Conservation (phyloP, 1,284 basidiomycete genomes). For the Laetiporus sulphureus region DNA sequence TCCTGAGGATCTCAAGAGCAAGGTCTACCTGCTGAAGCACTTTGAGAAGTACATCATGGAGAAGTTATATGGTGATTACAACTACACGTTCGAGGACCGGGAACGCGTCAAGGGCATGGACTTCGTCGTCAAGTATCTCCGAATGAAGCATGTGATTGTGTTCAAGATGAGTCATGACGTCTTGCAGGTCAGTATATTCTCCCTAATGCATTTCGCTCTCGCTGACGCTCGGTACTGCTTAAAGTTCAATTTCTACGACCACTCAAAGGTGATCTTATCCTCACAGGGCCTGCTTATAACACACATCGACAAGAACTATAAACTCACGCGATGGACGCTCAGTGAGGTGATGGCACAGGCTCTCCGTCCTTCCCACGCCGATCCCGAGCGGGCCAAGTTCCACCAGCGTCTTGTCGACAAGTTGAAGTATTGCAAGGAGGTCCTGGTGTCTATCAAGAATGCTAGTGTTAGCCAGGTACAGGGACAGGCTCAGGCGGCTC, state of each 20-base stretch:
- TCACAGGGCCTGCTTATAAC: conserved; percentile 74
- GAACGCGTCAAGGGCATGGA: conserved; percentile 77
- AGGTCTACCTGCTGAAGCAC: conserved; percentile 87
- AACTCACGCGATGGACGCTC: conserved; percentile 71
- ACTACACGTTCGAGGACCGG: conserved; percentile 73
- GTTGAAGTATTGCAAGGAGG: conserved; percentile 78
- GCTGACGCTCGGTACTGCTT: conserved; percentile 2
- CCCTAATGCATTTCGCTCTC: not conserved
- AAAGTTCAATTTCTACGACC: conserved; percentile 98
- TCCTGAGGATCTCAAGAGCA: conserved; percentile 76
- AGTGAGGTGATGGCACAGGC: conserved; percentile 64
- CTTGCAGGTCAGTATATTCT: conserved; percentile 59
- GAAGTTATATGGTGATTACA: conserved; percentile 73
- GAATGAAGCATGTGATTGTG: conserved; percentile 95
- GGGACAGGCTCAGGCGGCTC: conserved; percentile 1
- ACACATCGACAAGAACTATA: conserved; percentile 87
- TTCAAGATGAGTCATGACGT: conserved; percentile 95
- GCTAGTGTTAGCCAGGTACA: conserved; percentile 24
- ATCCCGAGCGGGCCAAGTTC: conserved; percentile 52
- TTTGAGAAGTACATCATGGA: conserved; percentile 93
- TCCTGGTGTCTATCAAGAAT: conserved; percentile 56
- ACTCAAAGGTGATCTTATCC: conserved; percentile 90
- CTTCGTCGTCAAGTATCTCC: conserved; percentile 92
- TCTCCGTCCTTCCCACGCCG: conserved; percentile 32
- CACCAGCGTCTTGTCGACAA: conserved; percentile 65